Evolutionary conservation across 805 yeast genomes (phyloP).

Genomic region (Metschnikowia koreensis): DNA sequence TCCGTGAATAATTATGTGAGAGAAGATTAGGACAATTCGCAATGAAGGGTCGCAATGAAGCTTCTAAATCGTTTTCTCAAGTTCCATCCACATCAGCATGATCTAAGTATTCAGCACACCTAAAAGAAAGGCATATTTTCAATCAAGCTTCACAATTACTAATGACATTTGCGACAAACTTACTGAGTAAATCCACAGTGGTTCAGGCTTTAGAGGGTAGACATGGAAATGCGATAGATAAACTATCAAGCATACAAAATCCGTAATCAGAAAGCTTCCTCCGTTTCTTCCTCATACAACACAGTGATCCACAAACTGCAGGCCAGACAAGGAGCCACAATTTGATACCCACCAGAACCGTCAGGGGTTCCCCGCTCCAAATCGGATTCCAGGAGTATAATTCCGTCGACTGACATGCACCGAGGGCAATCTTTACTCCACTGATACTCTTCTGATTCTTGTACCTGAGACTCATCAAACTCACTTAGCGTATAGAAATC

Average conservation of each 20-base stretch:
- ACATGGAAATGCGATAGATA: no score
- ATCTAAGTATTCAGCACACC: no score
- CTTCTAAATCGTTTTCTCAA: no score
- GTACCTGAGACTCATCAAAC: conserved; percentile 42
- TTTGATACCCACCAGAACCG: conserved; percentile 54
- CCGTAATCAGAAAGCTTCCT: conserved; percentile 9
- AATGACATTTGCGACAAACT: no score
- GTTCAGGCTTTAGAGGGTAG: no score
- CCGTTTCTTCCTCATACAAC: conserved; percentile 50
- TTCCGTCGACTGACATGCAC: conserved; percentile 53
- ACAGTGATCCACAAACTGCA: conserved; percentile 89
- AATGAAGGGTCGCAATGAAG: no score
- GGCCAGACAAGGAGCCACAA: conserved; percentile 74
- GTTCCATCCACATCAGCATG: no score
- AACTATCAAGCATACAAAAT: neutral
- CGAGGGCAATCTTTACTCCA: conserved; percentile 65
- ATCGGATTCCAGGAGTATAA: conserved; percentile 58
- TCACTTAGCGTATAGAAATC: conserved; percentile 68
- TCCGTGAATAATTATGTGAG: no score
- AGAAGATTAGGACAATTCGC: no score
- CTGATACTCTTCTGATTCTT: conserved; percentile 18
- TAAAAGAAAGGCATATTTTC: no score
- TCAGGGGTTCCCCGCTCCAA: conserved; percentile 52
- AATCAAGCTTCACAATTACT: no score
- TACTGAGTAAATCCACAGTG: no score